Conservation (phyloP, 257 asterid species). For the Solanum ossicruentum region DNA sequence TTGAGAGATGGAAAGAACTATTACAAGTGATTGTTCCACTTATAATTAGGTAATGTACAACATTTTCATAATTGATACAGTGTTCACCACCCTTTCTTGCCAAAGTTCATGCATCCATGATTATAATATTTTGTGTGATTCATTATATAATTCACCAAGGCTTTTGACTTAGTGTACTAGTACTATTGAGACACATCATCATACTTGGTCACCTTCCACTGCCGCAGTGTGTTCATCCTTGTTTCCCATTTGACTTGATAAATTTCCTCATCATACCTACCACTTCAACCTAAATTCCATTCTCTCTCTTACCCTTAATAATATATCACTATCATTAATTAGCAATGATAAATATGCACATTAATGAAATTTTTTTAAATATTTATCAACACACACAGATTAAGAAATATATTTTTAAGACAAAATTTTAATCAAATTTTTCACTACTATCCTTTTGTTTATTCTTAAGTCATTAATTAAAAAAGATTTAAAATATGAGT, state of each 20-base stretch:
- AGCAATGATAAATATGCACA: too few relatives aligned
- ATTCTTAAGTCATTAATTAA: too few relatives aligned
- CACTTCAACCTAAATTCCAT: constrained; percentile 4
- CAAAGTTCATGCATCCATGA: background rate
- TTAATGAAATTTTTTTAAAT: too few relatives aligned
- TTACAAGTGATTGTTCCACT: background rate
- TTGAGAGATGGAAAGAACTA: background rate
- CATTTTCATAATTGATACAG: background rate
- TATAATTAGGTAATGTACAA: background rate
- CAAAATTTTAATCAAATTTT: too few relatives aligned
- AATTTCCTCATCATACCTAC: constrained; percentile 4
- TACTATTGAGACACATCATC: constrained; percentile 5
- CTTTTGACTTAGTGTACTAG: background rate
- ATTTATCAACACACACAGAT: too few relatives aligned
- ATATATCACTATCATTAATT: too few relatives aligned
- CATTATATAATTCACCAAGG: background rate
- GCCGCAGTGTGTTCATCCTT: background rate
- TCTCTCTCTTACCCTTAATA: background rate
- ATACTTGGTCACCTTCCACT: constrained; percentile 20
- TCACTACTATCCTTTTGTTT: too few relatives aligned
- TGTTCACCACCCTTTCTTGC: background rate
- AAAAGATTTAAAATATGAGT: too few relatives aligned
- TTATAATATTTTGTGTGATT: background rate
- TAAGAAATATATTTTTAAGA: too few relatives aligned
- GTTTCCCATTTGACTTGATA: constrained; percentile 19